Conservation (phyloP, 257 asterid species). For the Handroanthus guayacan region DNA sequence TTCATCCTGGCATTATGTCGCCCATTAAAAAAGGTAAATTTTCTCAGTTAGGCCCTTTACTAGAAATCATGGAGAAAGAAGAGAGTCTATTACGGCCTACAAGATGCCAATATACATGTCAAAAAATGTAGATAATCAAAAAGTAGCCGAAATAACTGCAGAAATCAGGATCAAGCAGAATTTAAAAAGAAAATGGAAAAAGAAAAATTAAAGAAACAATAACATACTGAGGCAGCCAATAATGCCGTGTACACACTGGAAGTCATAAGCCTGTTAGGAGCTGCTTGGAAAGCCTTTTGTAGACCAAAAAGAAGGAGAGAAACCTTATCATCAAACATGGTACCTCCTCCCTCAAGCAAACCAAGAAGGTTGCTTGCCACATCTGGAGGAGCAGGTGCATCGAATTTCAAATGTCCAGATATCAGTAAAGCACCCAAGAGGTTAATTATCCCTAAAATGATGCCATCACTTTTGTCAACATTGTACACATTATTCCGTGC, state of each 20-base stretch:
- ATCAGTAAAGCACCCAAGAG: constrained; percentile 87
- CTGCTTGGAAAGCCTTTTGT: constrained; percentile 96
- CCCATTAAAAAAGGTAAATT: constrained; percentile 15
- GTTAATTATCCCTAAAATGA: constrained; percentile 79
- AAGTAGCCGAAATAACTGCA: constrained; percentile 13
- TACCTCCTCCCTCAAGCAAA: constrained; percentile 94
- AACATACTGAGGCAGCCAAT: constrained; percentile 90
- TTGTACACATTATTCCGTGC: constrained; percentile 96
- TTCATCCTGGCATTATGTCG: constrained; percentile 20
- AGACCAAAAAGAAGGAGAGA: constrained; percentile 95
- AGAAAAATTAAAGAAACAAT: background rate
- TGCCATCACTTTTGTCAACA: constrained; percentile 87
- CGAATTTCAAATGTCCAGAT: constrained; percentile 89
- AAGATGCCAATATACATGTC: constrained; percentile 5
- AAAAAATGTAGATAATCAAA: constrained; percentile 3
- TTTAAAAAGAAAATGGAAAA: constrained; percentile 24
- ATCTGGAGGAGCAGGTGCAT: constrained; percentile 74
- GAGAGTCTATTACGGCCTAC: background rate
- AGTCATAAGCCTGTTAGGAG: constrained; percentile 94
- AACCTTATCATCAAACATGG: constrained; percentile 99
- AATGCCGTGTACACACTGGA: constrained; percentile 76
- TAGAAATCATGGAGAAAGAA: constrained; percentile 29
- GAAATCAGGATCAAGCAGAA: constrained; percentile 33
- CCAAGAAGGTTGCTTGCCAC: constrained; percentile 73
- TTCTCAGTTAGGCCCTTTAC: constrained; percentile 26